Conservation (phyloP, 805 yeast species). For the Martiniozyma abietophila region DNA sequence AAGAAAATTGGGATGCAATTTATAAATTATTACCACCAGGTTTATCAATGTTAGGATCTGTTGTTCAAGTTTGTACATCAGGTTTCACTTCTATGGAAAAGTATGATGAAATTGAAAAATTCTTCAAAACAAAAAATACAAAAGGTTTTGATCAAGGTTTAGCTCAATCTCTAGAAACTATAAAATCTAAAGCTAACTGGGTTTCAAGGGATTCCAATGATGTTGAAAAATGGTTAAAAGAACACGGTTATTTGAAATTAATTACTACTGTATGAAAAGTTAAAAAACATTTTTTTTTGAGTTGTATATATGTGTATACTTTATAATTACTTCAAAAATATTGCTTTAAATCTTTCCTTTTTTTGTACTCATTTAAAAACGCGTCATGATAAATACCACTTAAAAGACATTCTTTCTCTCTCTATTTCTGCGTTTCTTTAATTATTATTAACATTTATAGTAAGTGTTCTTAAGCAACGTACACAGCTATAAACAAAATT, state of each 20-base stretch:
- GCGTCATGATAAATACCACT: too few relatives aligned
- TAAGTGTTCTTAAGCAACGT: too few relatives aligned
- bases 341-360: too few relatives aligned
- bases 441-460: too few relatives aligned
- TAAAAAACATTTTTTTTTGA: not conserved
- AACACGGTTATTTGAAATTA: conserved; percentile 17
- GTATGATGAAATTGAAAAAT: conserved; percentile 33
- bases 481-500: too few relatives aligned
- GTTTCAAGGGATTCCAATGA: conserved; percentile 37
- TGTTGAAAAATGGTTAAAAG: conserved; percentile 38
- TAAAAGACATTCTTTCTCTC: too few relatives aligned
- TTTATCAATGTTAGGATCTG: conserved; percentile 66
- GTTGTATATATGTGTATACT: too few relatives aligned
- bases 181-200: conserved; percentile 48
- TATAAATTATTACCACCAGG: conserved; percentile 68
- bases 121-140: conserved; percentile 41
- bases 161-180: conserved; percentile 48
- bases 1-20: conserved; percentile 61
- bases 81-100: conserved; percentile 33
- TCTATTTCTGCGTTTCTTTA: too few relatives aligned
- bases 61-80: conserved; percentile 51
- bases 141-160: conserved; percentile 52
- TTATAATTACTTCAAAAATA: too few relatives aligned
- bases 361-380: too few relatives aligned
- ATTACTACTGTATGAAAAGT: not conserved